phyloP scores from a whole-genome alignment of 2,329 filamentous ascomycete species.

The Aureobasidium lini region DNA sequence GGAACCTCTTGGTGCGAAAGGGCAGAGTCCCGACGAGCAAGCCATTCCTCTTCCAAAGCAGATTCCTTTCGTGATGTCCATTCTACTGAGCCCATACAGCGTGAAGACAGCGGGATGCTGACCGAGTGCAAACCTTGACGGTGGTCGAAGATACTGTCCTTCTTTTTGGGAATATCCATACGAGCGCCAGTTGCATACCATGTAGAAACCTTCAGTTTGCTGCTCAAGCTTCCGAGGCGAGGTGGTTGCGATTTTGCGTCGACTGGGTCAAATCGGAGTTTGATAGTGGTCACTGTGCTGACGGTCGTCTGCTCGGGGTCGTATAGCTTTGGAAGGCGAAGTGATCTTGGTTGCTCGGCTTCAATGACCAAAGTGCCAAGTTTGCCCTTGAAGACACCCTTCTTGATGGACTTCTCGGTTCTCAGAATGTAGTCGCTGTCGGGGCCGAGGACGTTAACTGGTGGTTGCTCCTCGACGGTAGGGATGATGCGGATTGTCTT shows the following conservation, averaged over 20 bases:
- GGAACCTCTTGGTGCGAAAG: conserved; percentile 24
- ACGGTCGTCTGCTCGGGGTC: conserved; percentile 33
- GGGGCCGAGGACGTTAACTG: conserved; percentile 43
- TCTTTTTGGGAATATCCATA: conserved; percentile 40
- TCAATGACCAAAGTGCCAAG: conserved; percentile 51
- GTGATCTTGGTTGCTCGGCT: conserved; percentile 50
- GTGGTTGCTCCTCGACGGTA: conserved; percentile 51
- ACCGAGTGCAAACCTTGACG: conserved; percentile 48
- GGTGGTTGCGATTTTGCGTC: conserved; percentile 45
- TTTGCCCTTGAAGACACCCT: conserved; percentile 52
- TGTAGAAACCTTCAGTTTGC: conserved; percentile 51
- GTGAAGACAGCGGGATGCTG: conserved; percentile 45
- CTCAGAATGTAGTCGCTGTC: conserved; percentile 44
- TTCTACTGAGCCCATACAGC: conserved; percentile 49
- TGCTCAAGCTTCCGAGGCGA: conserved; percentile 43
- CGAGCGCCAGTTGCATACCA: conserved; percentile 49
- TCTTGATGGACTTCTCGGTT: conserved; percentile 53
- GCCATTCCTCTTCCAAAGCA: conserved; percentile 20
- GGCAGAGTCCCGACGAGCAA: conserved; percentile 35
- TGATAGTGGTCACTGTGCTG: conserved; percentile 48
- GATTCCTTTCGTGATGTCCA: conserved; percentile 43
- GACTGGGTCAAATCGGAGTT: conserved; percentile 54
- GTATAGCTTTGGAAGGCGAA: conserved; percentile 41
- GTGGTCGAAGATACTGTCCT: conserved; percentile 35
- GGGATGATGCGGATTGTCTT: conserved; percentile 55